phyloP scores from a whole-genome alignment of 768 basidiomycete genomes.

The Boletus bicolor region DNA sequence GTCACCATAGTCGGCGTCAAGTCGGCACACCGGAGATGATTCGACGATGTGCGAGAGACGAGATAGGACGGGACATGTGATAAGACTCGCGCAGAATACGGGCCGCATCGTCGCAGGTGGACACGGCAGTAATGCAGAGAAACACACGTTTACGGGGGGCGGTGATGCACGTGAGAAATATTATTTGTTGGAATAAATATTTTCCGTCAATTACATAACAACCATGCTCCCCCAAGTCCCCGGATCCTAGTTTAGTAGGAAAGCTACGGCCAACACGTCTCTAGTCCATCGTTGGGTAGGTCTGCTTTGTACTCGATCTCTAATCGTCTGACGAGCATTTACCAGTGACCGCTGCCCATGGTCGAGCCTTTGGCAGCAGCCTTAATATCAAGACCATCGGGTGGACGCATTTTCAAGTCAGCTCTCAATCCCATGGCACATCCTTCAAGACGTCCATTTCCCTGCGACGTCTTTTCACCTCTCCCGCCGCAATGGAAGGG shows the following conservation, averaged over 20 bases:
- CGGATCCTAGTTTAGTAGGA: background rate
- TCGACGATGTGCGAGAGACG: background rate
- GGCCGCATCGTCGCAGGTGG: background rate
- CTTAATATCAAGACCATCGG: slow-evolving; percentile 39
- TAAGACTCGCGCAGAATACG: background rate
- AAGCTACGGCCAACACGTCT: slow-evolving; percentile 2
- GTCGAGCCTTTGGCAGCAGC: slow-evolving; percentile 60
- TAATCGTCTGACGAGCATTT: background rate
- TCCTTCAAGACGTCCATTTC: slow-evolving; percentile 32
- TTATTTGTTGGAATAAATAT: background rate
- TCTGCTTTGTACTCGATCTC: background rate
- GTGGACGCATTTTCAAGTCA: slow-evolving; percentile 27
- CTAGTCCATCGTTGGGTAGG: slow-evolving; percentile 12
- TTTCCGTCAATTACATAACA: slow-evolving; percentile 19
- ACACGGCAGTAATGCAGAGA: background rate
- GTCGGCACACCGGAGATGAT: slow-evolving; percentile 7
- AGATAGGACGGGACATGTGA: slow-evolving; percentile 3
- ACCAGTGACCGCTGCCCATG: slow-evolving; percentile 42
- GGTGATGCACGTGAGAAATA: background rate
- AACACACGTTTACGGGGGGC: background rate
- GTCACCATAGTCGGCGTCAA: slow-evolving; percentile 4
- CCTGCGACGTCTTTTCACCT: slow-evolving; percentile 55
- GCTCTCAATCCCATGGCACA: slow-evolving; percentile 30
- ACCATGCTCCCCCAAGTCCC: background rate
- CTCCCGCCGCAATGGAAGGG: slow-evolving; percentile 49